Conservation (phyloP, 345 rosid genomes). For the Linum usitatissimum region DNA sequence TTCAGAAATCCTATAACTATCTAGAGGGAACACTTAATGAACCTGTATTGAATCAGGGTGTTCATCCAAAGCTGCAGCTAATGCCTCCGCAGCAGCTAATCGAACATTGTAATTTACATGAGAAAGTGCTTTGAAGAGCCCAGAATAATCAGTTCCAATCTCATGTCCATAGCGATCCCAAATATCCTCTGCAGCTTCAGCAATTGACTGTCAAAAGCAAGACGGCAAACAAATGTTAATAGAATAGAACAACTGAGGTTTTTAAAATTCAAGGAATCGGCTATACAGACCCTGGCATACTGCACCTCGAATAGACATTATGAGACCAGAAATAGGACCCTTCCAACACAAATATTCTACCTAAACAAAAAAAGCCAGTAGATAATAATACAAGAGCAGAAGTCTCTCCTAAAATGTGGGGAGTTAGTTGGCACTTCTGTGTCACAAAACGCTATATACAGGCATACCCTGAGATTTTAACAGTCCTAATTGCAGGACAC, state of each 20-base stretch:
- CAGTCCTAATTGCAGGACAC: not conserved
- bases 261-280: not conserved
- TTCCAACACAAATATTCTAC: not conserved
- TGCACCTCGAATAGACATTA: not conserved
- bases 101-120: constrained; percentile 79
- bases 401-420: not conserved
- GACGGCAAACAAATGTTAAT: not conserved
- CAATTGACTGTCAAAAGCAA: constrained; percentile 52
- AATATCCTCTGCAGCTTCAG: constrained; percentile 84
- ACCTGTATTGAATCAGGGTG: constrained; percentile 79
- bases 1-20: not conserved
- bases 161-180: constrained; percentile 94
- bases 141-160: constrained; percentile 84
- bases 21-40: constrained; percentile 12
- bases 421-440: not conserved
- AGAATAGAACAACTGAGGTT: not conserved
- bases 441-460: not conserved
- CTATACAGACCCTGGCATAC: not conserved
- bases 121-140: constrained; percentile 75
- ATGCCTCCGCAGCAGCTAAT: constrained; percentile 88
- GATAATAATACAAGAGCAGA: not conserved
- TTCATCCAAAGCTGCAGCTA: constrained; percentile 96
- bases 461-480: not conserved
- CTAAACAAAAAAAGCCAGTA: not conserved
- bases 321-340: not conserved